Evolutionary conservation across 2,329 filamentous ascomycete species (phyloP).

Genomic region (Pochonia chlamydosporia): DNA sequence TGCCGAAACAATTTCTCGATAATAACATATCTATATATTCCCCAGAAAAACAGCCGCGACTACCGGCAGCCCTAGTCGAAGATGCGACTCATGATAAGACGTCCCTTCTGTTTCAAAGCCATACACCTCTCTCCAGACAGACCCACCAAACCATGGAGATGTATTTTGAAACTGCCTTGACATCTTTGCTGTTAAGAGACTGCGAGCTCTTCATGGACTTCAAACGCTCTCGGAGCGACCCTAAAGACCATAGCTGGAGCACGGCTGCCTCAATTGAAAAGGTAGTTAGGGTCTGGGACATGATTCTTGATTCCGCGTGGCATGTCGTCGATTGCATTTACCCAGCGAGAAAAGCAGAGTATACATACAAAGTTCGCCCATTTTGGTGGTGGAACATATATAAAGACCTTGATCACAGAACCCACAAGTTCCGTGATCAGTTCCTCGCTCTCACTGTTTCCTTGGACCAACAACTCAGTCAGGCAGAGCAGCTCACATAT

Average conservation of each 20-base stretch:
- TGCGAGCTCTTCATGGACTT: conserved; percentile 14
- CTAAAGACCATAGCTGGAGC: conserved; percentile 7
- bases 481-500: conserved; percentile 25
- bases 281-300: conserved; percentile 22
- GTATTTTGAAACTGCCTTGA: conserved; percentile 26
- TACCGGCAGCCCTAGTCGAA: conserved; percentile 25
- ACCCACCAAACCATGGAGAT: conserved; percentile 21
- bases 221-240: conserved; percentile 4
- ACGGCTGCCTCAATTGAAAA: conserved; percentile 12
- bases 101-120: conserved; percentile 22
- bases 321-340: conserved; percentile 28
- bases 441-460: conserved; percentile 19
- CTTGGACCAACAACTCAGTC: conserved; percentile 21
- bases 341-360: conserved; percentile 26
- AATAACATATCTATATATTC: conserved; percentile 36
- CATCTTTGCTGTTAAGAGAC: conserved; percentile 12
- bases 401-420: conserved; percentile 25
- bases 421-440: conserved; percentile 23
- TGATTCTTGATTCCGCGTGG: conserved; percentile 31
- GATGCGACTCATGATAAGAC: conserved; percentile 25
- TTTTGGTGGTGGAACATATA: conserved; percentile 36
- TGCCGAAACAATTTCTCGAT: conserved; percentile 53
- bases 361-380: conserved; percentile 26
- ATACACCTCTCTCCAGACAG: conserved; percentile 15
- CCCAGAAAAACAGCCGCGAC: conserved; percentile 18